Conservation (phyloP, 257 asterid species). For the Prunella vulgaris region DNA sequence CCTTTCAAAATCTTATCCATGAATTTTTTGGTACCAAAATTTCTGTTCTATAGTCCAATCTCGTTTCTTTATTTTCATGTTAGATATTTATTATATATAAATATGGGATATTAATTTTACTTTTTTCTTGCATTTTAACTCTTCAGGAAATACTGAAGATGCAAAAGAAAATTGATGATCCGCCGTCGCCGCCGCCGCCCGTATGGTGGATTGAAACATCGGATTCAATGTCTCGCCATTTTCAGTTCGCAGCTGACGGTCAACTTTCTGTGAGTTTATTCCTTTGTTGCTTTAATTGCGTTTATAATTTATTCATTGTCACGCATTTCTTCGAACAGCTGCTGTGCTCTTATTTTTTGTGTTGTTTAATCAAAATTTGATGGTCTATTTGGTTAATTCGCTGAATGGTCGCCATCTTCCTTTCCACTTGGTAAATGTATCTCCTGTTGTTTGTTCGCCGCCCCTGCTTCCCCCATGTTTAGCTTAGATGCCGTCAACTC, state of each 20-base stretch:
- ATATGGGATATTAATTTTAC: neutral
- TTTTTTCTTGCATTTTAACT: neutral
- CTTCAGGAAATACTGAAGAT: conserved; percentile 56
- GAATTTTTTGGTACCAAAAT: conserved; percentile 30
- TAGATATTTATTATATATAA: neutral
- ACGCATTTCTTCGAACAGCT: conserved; percentile 24
- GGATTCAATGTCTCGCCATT: conserved; percentile 60
- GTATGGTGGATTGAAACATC: conserved; percentile 84
- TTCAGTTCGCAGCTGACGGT: conserved; percentile 72
- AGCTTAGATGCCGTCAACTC: neutral
- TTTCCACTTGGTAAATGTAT: neutral
- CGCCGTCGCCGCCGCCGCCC: conserved; percentile 37
- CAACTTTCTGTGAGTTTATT: conserved; percentile 61
- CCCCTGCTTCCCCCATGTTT: neutral
- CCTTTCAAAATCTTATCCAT: conserved; percentile 28
- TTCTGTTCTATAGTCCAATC: neutral
- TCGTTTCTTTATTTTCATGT: neutral
- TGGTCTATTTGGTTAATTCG: conserved; percentile 1
- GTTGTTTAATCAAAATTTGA: neutral
- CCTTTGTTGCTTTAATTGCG: neutral
- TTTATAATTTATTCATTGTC: neutral
- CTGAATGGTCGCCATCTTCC: neutral
- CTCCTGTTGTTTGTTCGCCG: neutral
- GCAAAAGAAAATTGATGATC: conserved; percentile 31
- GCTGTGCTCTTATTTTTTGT: conserved; percentile 10